These are phyloP conservation scores for Grifola frondosa DNA, from an alignment of 1,284 basidiomycete species.

Conservation along the genomic window DNA sequence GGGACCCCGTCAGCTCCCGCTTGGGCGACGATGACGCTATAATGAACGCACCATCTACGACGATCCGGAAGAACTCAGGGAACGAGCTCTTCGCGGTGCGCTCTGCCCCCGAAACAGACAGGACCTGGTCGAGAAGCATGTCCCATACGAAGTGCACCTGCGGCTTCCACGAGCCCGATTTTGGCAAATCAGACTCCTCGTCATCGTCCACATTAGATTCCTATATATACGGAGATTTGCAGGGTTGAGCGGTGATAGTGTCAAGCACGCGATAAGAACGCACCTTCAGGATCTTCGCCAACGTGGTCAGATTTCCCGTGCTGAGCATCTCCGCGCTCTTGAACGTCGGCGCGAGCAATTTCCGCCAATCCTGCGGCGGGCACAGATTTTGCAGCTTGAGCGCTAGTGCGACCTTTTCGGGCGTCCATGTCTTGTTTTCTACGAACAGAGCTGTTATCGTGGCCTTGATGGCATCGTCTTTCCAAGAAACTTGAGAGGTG, in stretches of 20 bases:
- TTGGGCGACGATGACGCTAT: slow-evolving; percentile 6
- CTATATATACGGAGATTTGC: slow-evolving; percentile 33
- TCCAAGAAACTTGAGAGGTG: slow-evolving; percentile 67
- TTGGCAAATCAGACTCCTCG: slow-evolving; percentile 39
- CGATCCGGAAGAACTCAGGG: slow-evolving; percentile 86
- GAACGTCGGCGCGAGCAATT: slow-evolving; percentile 74
- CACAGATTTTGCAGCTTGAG: slow-evolving; percentile 64
- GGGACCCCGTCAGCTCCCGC: slow-evolving; percentile 5
- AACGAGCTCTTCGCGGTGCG: slow-evolving; percentile 62
- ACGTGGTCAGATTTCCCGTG: slow-evolving; percentile 63
- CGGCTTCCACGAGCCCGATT: slow-evolving; percentile 79
- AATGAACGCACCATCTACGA: slow-evolving; percentile 76
- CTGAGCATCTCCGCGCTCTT: slow-evolving; percentile 70
- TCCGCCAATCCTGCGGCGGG: slow-evolving; percentile 69
- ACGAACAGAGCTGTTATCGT: slow-evolving; percentile 54
- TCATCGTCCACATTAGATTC: slow-evolving; percentile 62
- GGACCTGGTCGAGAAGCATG: slow-evolving; percentile 74
- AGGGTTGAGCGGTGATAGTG: slow-evolving; percentile 8
- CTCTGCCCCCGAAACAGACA: slow-evolving; percentile 46
- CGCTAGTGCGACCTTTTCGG: slow-evolving; percentile 85
- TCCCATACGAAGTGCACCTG: slow-evolving; percentile 94
- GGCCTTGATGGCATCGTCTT: slow-evolving; percentile 57
- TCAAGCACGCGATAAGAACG: slow-evolving; percentile 4
- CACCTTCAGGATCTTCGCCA: slow-evolving; percentile 86
- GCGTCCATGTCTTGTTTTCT: slow-evolving; percentile 68